phyloP scores from a whole-genome alignment of 371 early-diverging fungal genomes.

The Mortierella sp. region DNA sequence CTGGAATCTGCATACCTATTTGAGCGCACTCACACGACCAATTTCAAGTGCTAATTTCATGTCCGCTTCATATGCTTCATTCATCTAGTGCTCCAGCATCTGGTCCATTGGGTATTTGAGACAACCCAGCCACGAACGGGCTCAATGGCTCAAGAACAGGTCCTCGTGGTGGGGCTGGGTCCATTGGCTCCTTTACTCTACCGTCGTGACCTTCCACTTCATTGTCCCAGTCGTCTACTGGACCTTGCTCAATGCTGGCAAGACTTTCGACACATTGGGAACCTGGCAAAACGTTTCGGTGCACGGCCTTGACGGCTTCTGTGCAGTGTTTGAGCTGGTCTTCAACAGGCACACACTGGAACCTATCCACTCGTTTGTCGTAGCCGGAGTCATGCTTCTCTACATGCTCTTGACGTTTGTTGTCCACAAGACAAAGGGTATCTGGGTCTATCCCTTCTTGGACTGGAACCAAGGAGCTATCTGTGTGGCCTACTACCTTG shows the following conservation, averaged over 20 bases:
- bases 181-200: conserved; percentile 40
- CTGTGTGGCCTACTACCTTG: conserved; percentile 58
- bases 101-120: conserved; percentile 49
- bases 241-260: conserved; percentile 43
- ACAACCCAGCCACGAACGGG: conserved; percentile 17
- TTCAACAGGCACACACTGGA: conserved; percentile 59
- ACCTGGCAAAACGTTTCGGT: conserved; percentile 61
- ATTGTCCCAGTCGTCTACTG: conserved; percentile 71
- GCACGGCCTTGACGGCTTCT: conserved; percentile 62
- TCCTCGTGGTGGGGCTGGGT: conserved; percentile 42
- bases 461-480: conserved; percentile 61
- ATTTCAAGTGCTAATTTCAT: background rate
- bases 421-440: conserved; percentile 56
- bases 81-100: conserved; percentile 30
- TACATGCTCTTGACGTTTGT: conserved; percentile 67
- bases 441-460: conserved; percentile 67
- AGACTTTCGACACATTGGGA: background rate
- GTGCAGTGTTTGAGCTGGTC: conserved; percentile 64
- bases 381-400: conserved; percentile 53
- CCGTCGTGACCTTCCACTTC: conserved; percentile 43
- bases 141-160: conserved; percentile 29
- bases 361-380: conserved; percentile 55
- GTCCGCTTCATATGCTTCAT: background rate
- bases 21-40: no score
- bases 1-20: no score